These are phyloP conservation scores for Penicillium taxi DNA, from an alignment of 495 filamentous ascomycete species.

Conservation along the genomic window DNA sequence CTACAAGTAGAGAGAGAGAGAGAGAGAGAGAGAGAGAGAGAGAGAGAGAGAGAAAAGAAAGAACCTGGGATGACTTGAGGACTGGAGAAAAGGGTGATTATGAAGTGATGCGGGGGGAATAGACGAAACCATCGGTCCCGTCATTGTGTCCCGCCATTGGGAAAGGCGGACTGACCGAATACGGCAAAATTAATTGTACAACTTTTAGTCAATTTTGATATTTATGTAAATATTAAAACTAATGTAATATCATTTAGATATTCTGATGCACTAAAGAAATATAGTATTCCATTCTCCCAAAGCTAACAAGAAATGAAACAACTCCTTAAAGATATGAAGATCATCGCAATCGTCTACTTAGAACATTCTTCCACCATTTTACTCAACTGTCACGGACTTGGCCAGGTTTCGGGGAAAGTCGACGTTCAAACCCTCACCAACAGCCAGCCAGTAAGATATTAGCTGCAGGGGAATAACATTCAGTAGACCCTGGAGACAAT, in stretches of 20 bases:
- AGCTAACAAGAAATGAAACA: constrained; percentile 8
- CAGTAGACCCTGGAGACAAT: constrained; percentile 88
- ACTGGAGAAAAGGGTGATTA: not conserved
- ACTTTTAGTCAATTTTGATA: too few relatives aligned
- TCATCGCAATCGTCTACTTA: constrained; percentile 23
- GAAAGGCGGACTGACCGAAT: constrained; percentile 20
- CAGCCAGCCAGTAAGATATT: constrained; percentile 97
- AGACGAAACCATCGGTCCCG: constrained; percentile 19
- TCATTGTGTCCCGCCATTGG: constrained; percentile 13
- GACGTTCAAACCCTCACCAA: constrained; percentile 90
- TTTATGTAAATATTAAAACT: too few relatives aligned
- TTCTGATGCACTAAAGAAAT: too few relatives aligned
- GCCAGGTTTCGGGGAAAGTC: constrained; percentile 97
- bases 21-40: not conserved
- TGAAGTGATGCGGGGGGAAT: not conserved
- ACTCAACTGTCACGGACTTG: constrained; percentile 98
- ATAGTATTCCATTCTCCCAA: constrained; percentile 17
- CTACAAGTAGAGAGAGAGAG: not conserved
- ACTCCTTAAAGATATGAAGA: constrained; percentile 22
- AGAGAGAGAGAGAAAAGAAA: not conserved
- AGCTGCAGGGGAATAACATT: constrained; percentile 97
- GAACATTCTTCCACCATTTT: constrained; percentile 27
- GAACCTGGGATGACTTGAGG: not conserved
- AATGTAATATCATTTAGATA: too few relatives aligned
- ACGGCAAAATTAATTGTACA: constrained; percentile 12